Evolutionary conservation across 495 filamentous ascomycete genomes (phyloP).

Genomic region (Penicillium taxi): DNA sequence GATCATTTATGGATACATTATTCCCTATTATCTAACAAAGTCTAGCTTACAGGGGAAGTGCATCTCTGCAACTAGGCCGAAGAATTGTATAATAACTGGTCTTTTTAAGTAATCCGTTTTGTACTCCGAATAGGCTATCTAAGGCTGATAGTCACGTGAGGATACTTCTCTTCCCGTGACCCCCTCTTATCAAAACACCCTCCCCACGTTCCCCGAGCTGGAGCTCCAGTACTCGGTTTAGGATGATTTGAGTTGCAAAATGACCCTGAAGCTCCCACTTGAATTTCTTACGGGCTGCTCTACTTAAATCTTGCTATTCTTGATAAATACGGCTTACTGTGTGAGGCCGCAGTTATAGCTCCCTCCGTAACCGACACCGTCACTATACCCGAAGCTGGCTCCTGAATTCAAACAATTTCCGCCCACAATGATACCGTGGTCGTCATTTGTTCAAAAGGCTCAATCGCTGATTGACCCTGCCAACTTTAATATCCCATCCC

Average conservation of each 20-base stretch:
- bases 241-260: conserved; percentile 24
- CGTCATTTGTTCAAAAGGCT: conserved; percentile 87
- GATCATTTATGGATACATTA: too few relatives aligned
- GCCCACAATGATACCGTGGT: conserved; percentile 64
- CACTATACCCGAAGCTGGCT: conserved; percentile 1
- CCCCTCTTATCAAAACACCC: conserved; percentile 24
- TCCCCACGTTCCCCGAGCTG: conserved; percentile 12
- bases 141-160: conserved; percentile 15
- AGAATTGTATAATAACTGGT: too few relatives aligned
- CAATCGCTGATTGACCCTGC: conserved; percentile 86
- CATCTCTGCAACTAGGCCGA: too few relatives aligned
- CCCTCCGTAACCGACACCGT: conserved; percentile 17
- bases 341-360: conserved; percentile 22
- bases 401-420: neutral
- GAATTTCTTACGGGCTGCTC: conserved; percentile 18
- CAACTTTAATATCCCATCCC: conserved; percentile 52
- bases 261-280: conserved; percentile 19
- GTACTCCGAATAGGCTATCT: too few relatives aligned
- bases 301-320: conserved; percentile 16
- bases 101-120: too few relatives aligned
- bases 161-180: conserved; percentile 5
- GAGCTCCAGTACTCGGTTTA: conserved; percentile 13
- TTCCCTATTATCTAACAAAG: too few relatives aligned
- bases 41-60: too few relatives aligned
- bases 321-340: conserved; percentile 13